Evolutionary conservation across 257 asterid species (phyloP).

Genomic region (Buddleja alternifolia): DNA sequence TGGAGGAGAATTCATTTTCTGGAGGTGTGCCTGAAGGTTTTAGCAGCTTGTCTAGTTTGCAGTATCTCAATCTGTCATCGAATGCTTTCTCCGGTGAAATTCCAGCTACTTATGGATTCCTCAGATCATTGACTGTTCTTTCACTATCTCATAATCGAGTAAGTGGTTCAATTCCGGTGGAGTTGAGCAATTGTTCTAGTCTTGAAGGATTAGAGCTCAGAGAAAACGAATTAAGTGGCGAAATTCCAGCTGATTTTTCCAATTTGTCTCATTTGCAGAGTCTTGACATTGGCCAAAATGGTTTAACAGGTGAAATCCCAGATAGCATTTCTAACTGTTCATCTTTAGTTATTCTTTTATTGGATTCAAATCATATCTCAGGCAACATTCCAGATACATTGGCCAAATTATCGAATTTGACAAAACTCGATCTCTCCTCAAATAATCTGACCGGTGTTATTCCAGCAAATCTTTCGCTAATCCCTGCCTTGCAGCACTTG

Average conservation of each 20-base stretch:
- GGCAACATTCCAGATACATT: slow-evolving; percentile 62
- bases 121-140: slow-evolving; percentile 52
- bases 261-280: slow-evolving; percentile 50
- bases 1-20: slow-evolving; percentile 60
- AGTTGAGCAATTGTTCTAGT: slow-evolving; percentile 59
- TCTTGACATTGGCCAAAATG: slow-evolving; percentile 74
- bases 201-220: slow-evolving; percentile 65
- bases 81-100: slow-evolving; percentile 65
- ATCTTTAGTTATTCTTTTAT: slow-evolving; percentile 43
- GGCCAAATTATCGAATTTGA: slow-evolving; percentile 47
- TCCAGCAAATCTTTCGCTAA: slow-evolving; percentile 53
- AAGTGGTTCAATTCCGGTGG: slow-evolving; percentile 58
- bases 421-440: slow-evolving; percentile 54
- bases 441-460: slow-evolving; percentile 63
- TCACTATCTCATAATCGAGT: slow-evolving; percentile 58
- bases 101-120: slow-evolving; percentile 75
- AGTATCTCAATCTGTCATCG: slow-evolving; percentile 63
- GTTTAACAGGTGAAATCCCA: slow-evolving; percentile 61
- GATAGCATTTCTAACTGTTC: slow-evolving; percentile 61
- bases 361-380: slow-evolving; percentile 65
- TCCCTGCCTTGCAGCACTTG: slow-evolving; percentile 46
- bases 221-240: slow-evolving; percentile 47
- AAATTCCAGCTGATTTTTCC: slow-evolving; percentile 56
- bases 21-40: slow-evolving; percentile 85
- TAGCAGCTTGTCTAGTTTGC: slow-evolving; percentile 75